Conservation (phyloP, 163 green algal genomes). For the Chloromonas sp. region DNA sequence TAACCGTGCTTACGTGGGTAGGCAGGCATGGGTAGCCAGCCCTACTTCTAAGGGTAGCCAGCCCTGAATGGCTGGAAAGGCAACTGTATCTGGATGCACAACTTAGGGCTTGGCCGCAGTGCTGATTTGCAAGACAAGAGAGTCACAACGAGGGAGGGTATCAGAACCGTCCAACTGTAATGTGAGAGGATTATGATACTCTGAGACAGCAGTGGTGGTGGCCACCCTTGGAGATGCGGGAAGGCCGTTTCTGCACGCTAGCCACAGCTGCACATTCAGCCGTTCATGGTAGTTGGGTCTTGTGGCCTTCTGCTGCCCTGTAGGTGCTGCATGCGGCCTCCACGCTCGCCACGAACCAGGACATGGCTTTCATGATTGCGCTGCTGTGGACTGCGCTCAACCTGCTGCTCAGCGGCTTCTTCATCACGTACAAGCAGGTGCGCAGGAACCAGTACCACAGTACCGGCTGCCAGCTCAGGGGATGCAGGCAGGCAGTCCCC, state of each 20-base stretch:
- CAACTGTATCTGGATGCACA: no score
- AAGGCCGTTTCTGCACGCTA: background rate
- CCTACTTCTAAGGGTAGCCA: background rate
- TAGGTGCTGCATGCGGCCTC: background rate
- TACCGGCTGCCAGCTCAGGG: no score
- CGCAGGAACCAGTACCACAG: no score
- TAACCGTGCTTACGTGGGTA: background rate
- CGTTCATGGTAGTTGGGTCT: conserved; percentile 2
- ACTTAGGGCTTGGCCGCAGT: no score
- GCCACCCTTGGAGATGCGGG: background rate
- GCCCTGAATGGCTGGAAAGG: background rate
- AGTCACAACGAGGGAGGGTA: no score
- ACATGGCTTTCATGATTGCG: conserved; percentile 57
- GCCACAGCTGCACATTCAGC: background rate
- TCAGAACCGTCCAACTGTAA: background rate
- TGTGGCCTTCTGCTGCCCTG: background rate
- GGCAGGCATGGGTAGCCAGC: background rate
- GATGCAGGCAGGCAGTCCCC: no score
- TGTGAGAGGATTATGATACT: background rate
- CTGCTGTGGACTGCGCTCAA: conserved; percentile 56
- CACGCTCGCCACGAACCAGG: background rate
- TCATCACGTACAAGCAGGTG: conserved; percentile 43
- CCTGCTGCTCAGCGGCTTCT: conserved; percentile 57
- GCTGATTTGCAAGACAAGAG: no score
- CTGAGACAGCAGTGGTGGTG: background rate